Base-by-base conservation (phyloP, 1,284 basidiomycete genomes). In the Grifola frondosa region DNA sequence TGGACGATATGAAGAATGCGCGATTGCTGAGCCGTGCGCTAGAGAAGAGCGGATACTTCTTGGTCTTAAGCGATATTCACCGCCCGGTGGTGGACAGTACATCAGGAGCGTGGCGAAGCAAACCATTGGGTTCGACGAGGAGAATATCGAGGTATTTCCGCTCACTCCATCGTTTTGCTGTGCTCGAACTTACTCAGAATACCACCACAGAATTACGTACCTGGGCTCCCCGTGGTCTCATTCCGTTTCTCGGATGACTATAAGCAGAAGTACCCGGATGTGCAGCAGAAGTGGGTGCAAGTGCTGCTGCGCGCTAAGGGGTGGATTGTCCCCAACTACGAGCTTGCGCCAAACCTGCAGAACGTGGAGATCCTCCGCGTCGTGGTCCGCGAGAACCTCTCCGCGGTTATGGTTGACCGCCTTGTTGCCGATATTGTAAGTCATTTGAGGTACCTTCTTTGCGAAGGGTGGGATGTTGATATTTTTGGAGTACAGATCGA, bases 231-330 rank as follows among this genome's bases (percentile, higher is more conserved):
- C 4, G 94, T 97, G 12, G 91, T 97, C 0, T 73, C 91, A 0
- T 98, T 98, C 84, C 77, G 83, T 37, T 95, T 97, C 74, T 85
- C 86, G 1, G 85, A 97, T 59, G 68, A 74, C 12, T 88, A 91
- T 71, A 75, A 81, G 61, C 42, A 74, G 49, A 64, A 84, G 44
- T 65, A 91, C 59, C 90, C 91, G 0, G 74, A 85, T 22, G 60
- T 93, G 33, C 74, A 94, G 64, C 95, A 97, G 66, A 80, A 78
- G 49, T 96, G 92, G 91, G 81, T 97, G 30, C 95, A 97, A 60
- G 84, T 78, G 0, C 70, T 91, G 3, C 68, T 94, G 20, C 74
- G 91, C 36, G 70, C 77, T 12, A 88, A 83, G 62, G 86, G 88
- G 49, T 93, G 90, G 86, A 91, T 93, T 55, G 88, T 93, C 1